Conservation (phyloP, 306 rosid species). For the Ammopiptanthus mongolicus region DNA sequence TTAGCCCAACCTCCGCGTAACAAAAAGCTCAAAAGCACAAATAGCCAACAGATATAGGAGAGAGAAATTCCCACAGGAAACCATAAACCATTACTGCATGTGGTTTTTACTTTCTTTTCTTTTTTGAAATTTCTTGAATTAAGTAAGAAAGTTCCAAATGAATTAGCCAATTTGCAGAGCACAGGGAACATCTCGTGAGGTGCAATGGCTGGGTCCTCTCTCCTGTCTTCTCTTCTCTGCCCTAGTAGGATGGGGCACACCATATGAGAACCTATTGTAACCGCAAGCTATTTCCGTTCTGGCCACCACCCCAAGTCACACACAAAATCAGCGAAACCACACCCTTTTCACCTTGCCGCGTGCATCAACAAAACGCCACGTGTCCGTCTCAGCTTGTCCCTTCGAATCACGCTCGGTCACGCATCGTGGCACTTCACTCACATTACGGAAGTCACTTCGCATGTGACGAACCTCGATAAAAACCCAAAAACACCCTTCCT, state of each 20-base stretch:
- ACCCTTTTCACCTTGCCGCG: conserved; percentile 32
- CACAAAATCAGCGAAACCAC: conserved; percentile 17
- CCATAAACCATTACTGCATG: conserved; percentile 7
- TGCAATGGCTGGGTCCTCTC: conserved; percentile 27
- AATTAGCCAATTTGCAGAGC: background rate
- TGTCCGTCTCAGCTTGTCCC: conserved; percentile 19
- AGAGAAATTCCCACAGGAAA: conserved; percentile 8
- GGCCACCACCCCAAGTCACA: conserved; percentile 36
- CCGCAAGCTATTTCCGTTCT: conserved; percentile 63
- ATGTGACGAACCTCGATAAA: background rate
- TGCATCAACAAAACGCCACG: conserved; percentile 23
- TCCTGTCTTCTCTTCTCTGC: background rate
- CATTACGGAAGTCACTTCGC: conserved; percentile 23
- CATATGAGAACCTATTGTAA: conserved; percentile 40
- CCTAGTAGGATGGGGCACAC: conserved; percentile 11
- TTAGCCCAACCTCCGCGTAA: conserved; percentile 59
- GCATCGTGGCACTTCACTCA: conserved; percentile 22
- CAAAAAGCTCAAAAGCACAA: conserved; percentile 41
- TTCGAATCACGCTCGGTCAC: conserved; percentile 13
- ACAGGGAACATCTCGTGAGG: conserved; percentile 43
- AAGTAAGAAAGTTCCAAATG: conserved; percentile 4
- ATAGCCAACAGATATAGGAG: conserved; percentile 33
- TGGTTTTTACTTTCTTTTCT: background rate
- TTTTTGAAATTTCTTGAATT: background rate
- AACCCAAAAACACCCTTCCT: conserved; percentile 22